Evolutionary conservation across 2,329 filamentous ascomycete genomes (phyloP).

Genomic region (Neonectria ditissima): DNA sequence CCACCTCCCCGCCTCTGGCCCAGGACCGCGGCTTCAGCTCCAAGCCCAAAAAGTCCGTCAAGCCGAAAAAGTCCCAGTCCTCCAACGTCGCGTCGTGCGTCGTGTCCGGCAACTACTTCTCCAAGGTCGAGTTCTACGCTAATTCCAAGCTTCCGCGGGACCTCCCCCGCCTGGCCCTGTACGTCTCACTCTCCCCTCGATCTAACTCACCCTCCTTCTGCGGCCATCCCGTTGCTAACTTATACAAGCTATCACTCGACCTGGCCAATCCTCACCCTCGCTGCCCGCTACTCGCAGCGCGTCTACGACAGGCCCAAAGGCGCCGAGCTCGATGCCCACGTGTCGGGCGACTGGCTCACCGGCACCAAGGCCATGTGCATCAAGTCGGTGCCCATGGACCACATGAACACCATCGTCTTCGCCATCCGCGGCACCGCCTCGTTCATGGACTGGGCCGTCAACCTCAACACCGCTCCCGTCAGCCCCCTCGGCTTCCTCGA

Average conservation of each 20-base stretch:
- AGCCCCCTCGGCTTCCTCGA: conserved; percentile 79
- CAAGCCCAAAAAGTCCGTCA: conserved; percentile 30
- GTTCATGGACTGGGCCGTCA: conserved; percentile 89
- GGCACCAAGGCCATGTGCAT: conserved; percentile 90
- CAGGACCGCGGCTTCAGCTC: conserved; percentile 25
- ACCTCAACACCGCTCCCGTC: conserved; percentile 76
- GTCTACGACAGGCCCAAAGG: conserved; percentile 76
- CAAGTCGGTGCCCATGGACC: conserved; percentile 82
- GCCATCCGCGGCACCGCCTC: conserved; percentile 84
- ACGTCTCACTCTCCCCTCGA: too few relatives aligned
- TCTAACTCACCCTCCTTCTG: too few relatives aligned
- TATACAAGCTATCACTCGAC: conserved; percentile 73
- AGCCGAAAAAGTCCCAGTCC: conserved; percentile 32
- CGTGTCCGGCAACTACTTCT: conserved; percentile 69
- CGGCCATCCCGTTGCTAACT: neutral
- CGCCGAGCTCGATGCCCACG: conserved; percentile 74
- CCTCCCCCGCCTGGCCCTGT: conserved; percentile 76
- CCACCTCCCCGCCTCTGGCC: conserved; percentile 5
- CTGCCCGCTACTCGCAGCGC: conserved; percentile 80
- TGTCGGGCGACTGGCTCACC: conserved; percentile 76
- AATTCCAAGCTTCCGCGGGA: conserved; percentile 80
- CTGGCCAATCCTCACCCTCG: conserved; percentile 81
- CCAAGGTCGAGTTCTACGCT: conserved; percentile 81
- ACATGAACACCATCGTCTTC: conserved; percentile 83
- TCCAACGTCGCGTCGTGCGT: conserved; percentile 25